Evolutionary conservation across 1,139 yeast genomes (phyloP).

Genomic region (Hemisphaericaspora xylofermentans): DNA sequence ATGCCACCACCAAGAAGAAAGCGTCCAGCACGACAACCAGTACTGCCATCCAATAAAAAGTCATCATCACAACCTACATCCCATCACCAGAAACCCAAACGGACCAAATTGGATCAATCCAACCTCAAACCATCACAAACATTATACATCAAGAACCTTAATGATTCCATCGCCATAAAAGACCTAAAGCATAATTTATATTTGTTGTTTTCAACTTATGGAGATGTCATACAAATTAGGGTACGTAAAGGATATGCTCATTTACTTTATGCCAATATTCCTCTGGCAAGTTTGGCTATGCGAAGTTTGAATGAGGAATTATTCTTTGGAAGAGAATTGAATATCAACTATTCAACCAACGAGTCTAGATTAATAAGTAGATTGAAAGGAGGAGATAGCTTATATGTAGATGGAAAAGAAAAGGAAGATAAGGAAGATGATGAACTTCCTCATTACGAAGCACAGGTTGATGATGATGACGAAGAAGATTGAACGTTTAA

Average conservation of each 20-base stretch:
- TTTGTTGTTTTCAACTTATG: constrained; percentile 63
- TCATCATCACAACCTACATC: background rate
- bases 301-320: constrained; percentile 45
- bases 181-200: constrained; percentile 56
- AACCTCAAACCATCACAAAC: constrained; percentile 38
- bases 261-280: constrained; percentile 50
- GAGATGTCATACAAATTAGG: constrained; percentile 61
- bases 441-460: constrained; percentile 13
- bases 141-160: constrained; percentile 62
- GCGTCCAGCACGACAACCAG: background rate
- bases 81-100: constrained; percentile 10
- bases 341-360: constrained; percentile 45
- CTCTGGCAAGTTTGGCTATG: constrained; percentile 55
- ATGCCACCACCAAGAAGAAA: constrained; percentile 1
- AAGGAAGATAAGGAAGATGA: constrained; percentile 6
- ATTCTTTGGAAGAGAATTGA: constrained; percentile 59
- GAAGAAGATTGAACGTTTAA: constrained; percentile 5
- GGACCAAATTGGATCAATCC: constrained; percentile 10
- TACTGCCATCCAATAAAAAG: background rate
- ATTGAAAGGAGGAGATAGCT: constrained; percentile 9
- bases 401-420: background rate
- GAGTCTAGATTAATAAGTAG: constrained; percentile 29
- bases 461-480: no score
- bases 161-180: constrained; percentile 54
- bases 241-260: constrained; percentile 76